Evolutionary conservation across 345 rosid genomes (phyloP), one percentile per base, ranked within the genome.

Genomic region (Citrus australasica): DNA sequence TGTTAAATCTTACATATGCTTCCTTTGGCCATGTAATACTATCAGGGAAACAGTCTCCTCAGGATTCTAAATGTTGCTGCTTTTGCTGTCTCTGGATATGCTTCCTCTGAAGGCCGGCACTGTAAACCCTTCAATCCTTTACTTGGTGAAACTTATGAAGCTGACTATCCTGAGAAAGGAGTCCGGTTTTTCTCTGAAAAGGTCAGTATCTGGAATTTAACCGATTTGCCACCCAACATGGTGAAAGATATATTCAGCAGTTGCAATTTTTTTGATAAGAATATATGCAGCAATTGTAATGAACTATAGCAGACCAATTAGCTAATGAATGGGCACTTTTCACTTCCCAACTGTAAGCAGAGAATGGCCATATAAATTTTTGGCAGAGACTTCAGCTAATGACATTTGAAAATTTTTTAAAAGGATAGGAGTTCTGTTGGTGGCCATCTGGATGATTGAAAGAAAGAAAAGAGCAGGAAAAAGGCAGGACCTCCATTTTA

Each of bases 91-190:
- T 96, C 99, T 78, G 99, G 97, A 46, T 96, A 96, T 80, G 97
- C 98, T 80, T 94, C 98, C 53, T 88, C 99, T 24, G 94, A 94
- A 83, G 95, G 98, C 55, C 89, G 99, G 30, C 97, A 91, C 46
- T 94, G 99, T 84, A 96, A 96, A 87, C 99, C 99, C n/a, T 96
- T 95, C 77, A 95, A 95, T 76, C 98, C 98, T 83, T 85, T 95
- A 79, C 88, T 95, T 30, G 98, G 98, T 84, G 99, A 95, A 89
- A 95, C 99, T 42, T 95, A 90, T 76, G 99, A 93, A 87, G 99
- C 98, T 25, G 96, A 95, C 81, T 95, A 78, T 87, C 96, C 95
- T 62, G 99, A 95, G 69, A 89, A 82, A 82, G 99, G 98, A 77
- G 85, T 95, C 71, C 93, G 91, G 38, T 95, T 95, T 91, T 93